Evolutionary conservation across 2,329 filamentous ascomycete species (phyloP), one percentile per base, ranked within the genome.

Genomic region (Alternaria sp.): DNA sequence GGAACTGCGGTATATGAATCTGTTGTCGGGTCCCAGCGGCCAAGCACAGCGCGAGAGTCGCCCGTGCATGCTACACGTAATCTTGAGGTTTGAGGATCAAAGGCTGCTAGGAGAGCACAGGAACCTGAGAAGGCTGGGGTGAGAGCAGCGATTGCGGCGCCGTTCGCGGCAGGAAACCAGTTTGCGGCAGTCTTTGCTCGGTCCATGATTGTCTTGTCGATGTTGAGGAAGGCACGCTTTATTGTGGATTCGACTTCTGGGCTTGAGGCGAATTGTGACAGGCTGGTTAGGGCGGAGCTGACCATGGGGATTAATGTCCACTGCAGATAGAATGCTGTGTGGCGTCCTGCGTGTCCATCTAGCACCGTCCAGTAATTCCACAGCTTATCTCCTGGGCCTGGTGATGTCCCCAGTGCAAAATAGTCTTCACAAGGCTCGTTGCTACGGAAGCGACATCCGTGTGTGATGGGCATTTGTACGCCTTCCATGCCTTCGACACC

Each of bases 21-120:
- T 9, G 68, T 56, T 0, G 80, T 71, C 0, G 78, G 54, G 12
- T 83, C 80, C 77, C 82, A 81, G 62, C 81, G 75, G 2, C 89
- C 89, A 0, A 91, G 81, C 0, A 91, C 87, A 11, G 89, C 89
- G 36, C 89, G 84, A 1, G 87, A 91, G 76, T 92, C 89, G 0
- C 90, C 90, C 0, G 86, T 86, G 63, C 87, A 89, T 0, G 90
- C 90, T 3, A 90, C 87, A 25, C 86, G 85, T 0, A 92, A 77
- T 0, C 80, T 85, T 5, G 81, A 80, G 1, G 80, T 80, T 0
- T 67, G 59, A 0, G 87, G 82, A 62, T 92, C 88, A 69, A 87
- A 90, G 2, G 90, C 77, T 0, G 88, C 83, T 2, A 92, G 79
- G 1, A 91, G 79, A 11, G 89, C 89, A 65, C 88, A 91, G 4